Conservation (phyloP, 1,284 basidiomycete species). For the Lignosus rhinocerotis region DNA sequence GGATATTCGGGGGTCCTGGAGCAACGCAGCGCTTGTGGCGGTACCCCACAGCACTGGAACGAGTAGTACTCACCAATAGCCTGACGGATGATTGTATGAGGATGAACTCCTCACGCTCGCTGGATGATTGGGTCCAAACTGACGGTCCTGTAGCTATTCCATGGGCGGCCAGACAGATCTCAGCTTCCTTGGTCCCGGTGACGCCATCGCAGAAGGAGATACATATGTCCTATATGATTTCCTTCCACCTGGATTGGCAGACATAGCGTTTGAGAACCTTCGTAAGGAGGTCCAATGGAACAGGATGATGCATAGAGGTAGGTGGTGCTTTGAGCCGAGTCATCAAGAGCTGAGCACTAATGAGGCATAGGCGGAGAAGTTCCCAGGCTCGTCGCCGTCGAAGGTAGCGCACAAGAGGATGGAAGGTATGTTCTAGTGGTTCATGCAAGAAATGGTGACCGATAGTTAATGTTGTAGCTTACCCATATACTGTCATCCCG, state of each 20-base stretch:
- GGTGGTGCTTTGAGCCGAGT: not conserved
- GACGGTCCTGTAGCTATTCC: no score
- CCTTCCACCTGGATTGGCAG: constrained; percentile 53
- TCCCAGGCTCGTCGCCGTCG: constrained; percentile 70
- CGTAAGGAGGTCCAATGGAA: constrained; percentile 67
- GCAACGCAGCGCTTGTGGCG: no score
- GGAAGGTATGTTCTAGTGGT: constrained; percentile 50
- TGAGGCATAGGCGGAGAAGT: constrained; percentile 64
- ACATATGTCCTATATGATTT: constrained; percentile 55
- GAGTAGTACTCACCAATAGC: no score
- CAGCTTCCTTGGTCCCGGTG: constrained; percentile 35
- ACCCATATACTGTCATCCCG: constrained; percentile 77
- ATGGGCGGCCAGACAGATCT: not conserved
- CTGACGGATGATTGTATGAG: no score
- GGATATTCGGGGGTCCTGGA: no score
- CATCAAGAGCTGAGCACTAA: not conserved
- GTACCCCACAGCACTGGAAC: no score
- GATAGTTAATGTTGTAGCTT: constrained; percentile 42
- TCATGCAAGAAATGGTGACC: not conserved
- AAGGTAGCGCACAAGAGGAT: constrained; percentile 60
- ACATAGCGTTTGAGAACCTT: constrained; percentile 55
- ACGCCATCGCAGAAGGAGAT: constrained; percentile 64
- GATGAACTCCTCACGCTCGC: no score
- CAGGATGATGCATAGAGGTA: constrained; percentile 72
- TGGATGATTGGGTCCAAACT: no score